phyloP scores from a whole-genome alignment of 73 alveolate genomes.

The Tetrahymena thermophila region DNA sequence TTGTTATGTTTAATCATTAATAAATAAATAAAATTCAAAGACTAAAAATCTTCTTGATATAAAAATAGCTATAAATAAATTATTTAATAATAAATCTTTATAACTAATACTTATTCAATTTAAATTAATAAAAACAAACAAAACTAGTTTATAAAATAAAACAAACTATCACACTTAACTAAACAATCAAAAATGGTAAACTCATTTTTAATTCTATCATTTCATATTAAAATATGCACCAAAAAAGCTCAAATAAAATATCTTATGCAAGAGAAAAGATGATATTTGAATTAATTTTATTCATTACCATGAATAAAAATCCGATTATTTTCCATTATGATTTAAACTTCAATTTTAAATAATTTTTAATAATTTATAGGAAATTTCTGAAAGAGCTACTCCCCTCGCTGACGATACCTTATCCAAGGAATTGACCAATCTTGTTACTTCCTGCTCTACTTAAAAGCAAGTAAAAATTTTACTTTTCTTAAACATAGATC shows the following conservation, averaged over 20 bases:
- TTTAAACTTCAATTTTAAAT: not conserved
- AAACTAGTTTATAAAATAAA: not conserved
- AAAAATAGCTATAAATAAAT: not conserved
- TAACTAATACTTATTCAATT: not conserved
- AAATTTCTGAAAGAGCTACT: not conserved
- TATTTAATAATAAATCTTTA: not conserved
- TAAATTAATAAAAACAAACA: not conserved
- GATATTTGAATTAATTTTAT: not conserved
- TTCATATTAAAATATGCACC: not conserved
- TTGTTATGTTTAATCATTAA: not conserved
- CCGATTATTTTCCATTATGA: too few relatives aligned
- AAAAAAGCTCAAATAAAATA: not conserved
- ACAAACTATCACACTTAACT: not conserved
- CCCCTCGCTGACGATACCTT: not conserved
- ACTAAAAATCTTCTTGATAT: not conserved
- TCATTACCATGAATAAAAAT: too few relatives aligned
- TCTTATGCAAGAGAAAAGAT: not conserved
- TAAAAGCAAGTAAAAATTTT: not conserved
- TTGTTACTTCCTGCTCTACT: not conserved
- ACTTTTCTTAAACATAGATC: not conserved
- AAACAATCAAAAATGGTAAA: not conserved
- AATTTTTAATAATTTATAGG: not conserved
- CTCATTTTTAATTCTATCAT: not conserved
- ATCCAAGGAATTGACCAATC: not conserved
- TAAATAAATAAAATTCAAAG: not conserved